Evolutionary conservation across 2,329 filamentous ascomycete species (phyloP), one percentile per base, ranked within the genome.

Genomic region (Alternaria atra): DNA sequence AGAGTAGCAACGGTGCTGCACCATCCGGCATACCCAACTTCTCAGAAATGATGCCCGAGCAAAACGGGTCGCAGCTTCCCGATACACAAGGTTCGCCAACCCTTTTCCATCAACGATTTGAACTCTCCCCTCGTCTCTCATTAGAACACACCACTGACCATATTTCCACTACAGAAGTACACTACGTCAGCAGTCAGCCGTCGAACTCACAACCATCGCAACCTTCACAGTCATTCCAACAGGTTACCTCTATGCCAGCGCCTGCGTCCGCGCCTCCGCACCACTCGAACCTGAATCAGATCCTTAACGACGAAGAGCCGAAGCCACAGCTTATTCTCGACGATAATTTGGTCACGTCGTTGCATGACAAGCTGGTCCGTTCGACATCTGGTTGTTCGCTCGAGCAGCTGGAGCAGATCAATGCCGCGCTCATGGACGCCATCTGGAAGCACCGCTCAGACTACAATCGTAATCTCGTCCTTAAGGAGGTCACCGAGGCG

Each of bases 331-430:
- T 82, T 54, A 76, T 83, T 29, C 67, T 87, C 13, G 84, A 88
- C 60, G 77, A 84, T 9, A 67, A 73, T 0, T 82, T 86, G 30
- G 81, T 93, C 25, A 77, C 82, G 2, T 76, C 81, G 6, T 85
- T 96, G 56, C 84, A 93, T 58, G 76, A 83, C 0, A 83, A 87
- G 37, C 81, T 97, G 34, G 89, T 90, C 0, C 80, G 86, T 29
- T 83, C 85, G 44, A 94, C 91, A 2, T 89, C 87, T 20, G 92
- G 92, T 1, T 92, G 91, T 77, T 91, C 90, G 0, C 91, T 99
- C 53, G 95, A 99, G 80, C 94, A 99, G 78, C 83, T 99, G 20
- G 94, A 98, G 82, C 94, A 98, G 79, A 90, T 97, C 76, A 94
- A 94, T 77, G 90, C 93, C 7, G 89, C 90, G 67, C 83, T 98